phyloP scores from a whole-genome alignment of 2,329 filamentous ascomycete genomes.

The Microcyclospora pomicola region DNA sequence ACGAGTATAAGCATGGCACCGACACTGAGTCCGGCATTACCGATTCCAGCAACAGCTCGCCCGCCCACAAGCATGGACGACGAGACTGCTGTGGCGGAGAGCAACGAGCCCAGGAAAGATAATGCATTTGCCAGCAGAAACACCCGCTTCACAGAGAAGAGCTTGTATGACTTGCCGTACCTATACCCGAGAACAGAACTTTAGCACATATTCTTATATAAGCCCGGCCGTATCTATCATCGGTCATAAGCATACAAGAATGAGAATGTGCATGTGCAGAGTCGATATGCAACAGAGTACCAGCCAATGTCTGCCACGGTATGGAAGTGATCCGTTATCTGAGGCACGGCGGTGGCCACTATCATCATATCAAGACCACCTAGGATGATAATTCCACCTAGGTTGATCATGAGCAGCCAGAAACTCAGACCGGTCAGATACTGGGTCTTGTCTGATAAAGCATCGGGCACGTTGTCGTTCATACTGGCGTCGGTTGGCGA shows the following conservation, averaged over 20 bases:
- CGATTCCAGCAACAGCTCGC: slow-evolving; percentile 4
- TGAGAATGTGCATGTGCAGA: slow-evolving; percentile 6
- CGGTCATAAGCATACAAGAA: slow-evolving; percentile 8
- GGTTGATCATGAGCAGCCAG: slow-evolving; percentile 5
- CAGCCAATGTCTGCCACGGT: slow-evolving; percentile 31
- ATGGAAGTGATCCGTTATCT: slow-evolving; percentile 33
- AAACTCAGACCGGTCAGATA: slow-evolving; percentile 9
- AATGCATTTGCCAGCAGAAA: slow-evolving; percentile 16
- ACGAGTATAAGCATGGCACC: slow-evolving; percentile 12
- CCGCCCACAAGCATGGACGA: slow-evolving; percentile 6
- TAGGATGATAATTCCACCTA: background rate
- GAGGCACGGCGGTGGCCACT: slow-evolving; percentile 26
- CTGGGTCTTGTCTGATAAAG: background rate
- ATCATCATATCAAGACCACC: slow-evolving; percentile 6
- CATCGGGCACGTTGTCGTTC: no score
- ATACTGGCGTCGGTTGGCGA: no score
- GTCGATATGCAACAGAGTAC: slow-evolving; percentile 19
- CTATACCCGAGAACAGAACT: slow-evolving; percentile 8
- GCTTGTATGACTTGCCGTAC: slow-evolving; percentile 14
- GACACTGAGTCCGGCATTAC: slow-evolving; percentile 15
- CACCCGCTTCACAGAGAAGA: slow-evolving; percentile 15
- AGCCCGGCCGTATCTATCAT: slow-evolving; percentile 9
- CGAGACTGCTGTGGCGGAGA: slow-evolving; percentile 4
- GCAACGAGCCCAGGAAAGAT: slow-evolving; percentile 12
- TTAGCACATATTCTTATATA: slow-evolving; percentile 8